A percentile compares a stretch with the other conserved stretches of the same genome.
These are phyloP conservation scores for Calonectria pseudoturangicola DNA, from an alignment of 2,329 filamentous ascomycete species.

Conservation along the genomic window DNA sequence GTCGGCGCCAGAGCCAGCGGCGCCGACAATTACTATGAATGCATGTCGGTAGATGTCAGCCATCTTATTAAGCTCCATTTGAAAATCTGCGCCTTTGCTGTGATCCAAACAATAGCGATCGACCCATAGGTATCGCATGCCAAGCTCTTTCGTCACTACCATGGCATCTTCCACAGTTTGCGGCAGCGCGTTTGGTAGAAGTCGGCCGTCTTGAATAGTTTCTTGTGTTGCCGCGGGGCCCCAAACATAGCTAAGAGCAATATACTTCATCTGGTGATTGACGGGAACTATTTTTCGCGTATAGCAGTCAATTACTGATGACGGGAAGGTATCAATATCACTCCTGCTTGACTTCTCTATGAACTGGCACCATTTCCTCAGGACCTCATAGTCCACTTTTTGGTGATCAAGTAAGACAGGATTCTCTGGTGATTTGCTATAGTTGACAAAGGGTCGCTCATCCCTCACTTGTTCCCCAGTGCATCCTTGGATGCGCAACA, in stretches of 20 bases:
- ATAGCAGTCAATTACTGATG: constrained; percentile 37
- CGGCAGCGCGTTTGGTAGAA: constrained; percentile 28
- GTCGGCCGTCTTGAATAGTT: neutral
- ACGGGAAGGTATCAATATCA: constrained; percentile 24
- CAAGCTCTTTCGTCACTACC: constrained; percentile 34
- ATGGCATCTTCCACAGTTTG: constrained; percentile 38
- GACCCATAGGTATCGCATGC: constrained; percentile 36
- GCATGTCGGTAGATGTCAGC: constrained; percentile 41
- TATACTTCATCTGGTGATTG: constrained; percentile 25
- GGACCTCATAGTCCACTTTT: constrained; percentile 16
- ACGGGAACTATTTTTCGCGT: constrained; percentile 27
- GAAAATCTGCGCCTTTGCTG: constrained; percentile 31
- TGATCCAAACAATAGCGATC: constrained; percentile 40
- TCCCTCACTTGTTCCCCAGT: neutral
- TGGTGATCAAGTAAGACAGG: constrained; percentile 47
- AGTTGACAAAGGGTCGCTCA: constrained; percentile 26
- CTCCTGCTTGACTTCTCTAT: neutral
- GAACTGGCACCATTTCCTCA: constrained; percentile 14
- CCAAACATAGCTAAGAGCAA: constrained; percentile 39
- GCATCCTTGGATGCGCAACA: neutral
- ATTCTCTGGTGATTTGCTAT: constrained; percentile 22
- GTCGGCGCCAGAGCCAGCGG: constrained; percentile 37
- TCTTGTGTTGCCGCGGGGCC: constrained; percentile 3
- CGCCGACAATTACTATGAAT: constrained; percentile 32
- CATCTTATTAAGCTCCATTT: constrained; percentile 39